Percentiles rank a stretch among this genome's conserved stretches.
These are phyloP conservation scores for Grigorovia yakushimaensis DNA, from an alignment of 805 yeast genomes.

Conservation along the genomic window DNA sequence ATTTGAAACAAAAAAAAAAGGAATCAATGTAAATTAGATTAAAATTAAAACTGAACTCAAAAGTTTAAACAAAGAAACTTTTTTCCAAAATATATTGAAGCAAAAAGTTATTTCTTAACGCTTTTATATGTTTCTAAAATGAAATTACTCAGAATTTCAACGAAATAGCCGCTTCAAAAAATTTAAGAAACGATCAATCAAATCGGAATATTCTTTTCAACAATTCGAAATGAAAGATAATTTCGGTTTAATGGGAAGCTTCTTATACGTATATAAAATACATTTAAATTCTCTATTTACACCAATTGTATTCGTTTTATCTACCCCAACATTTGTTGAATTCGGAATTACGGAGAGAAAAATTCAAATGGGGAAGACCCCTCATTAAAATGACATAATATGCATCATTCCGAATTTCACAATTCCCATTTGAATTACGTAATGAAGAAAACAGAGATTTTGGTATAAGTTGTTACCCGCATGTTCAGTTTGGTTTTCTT, in stretches of 20 bases:
- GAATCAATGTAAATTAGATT: background rate
- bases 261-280: no score
- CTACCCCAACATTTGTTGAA: background rate
- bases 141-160: background rate
- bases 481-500: background rate
- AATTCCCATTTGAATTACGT: background rate
- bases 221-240: background rate
- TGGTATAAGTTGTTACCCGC: background rate
- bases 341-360: background rate
- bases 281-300: background rate
- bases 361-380: background rate
- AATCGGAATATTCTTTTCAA: background rate
- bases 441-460: no score
- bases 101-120: background rate
- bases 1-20: no score
- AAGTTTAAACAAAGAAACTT: background rate
- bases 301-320: background rate
- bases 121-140: background rate
- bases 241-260: background rate
- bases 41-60: background rate
- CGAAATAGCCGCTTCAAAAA: background rate
- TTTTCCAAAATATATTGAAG: no score
- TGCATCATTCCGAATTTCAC: background rate
- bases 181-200: background rate
- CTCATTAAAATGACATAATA: background rate